Evolutionary conservation across 768 basidiomycete genomes (phyloP), one percentile per base, ranked within the genome.

Genomic region (Calocybe gangraenosa): DNA sequence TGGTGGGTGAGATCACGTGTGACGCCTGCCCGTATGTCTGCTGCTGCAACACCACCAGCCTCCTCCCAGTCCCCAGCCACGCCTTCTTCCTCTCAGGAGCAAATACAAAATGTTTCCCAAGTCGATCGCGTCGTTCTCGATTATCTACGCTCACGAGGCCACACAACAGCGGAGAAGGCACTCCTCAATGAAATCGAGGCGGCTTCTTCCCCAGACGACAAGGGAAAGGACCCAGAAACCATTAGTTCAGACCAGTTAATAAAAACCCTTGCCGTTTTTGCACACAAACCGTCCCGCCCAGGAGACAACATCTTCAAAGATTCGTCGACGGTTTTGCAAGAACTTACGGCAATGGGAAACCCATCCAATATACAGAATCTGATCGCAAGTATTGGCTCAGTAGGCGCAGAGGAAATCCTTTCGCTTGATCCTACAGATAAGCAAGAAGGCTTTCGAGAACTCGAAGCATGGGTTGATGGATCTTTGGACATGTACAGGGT

Each of bases 401-500:
- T 87, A 33, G 88, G 87, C 11, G 82, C 88, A 2, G 88, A 92
- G 57, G 90, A 92, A 46, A 81, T 91, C 28, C 69, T 92, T 21
- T 81, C 83, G 11, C 68, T 82, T 8, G 89, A 92, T 58, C 90
- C 90, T 7, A 84, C 83, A 3, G 90, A 92, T 60, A 87, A 86
- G 53, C 84, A 88, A 34, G 86, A 88, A 56, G 91, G 91, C 2
- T 92, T 87, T 59, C 75, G 79, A 50, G 90, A 92, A 58, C 72
- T 92, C 23, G 89, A 92, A 61, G 75, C 81, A 6, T 92, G 90
- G 90, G 90, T 92, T 7, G 85, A 91, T 58, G 90, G 90, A 1
- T 92, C 90, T 11, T 65, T 92, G 49, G 91, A 92, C 58, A 92
- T 92, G 87, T 92, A 92, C 63, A 71, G 86, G 62, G 90, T 88